phyloP scores from a whole-genome alignment of 1,284 basidiomycete species.

The Austroboletus novae-zelandiae region DNA sequence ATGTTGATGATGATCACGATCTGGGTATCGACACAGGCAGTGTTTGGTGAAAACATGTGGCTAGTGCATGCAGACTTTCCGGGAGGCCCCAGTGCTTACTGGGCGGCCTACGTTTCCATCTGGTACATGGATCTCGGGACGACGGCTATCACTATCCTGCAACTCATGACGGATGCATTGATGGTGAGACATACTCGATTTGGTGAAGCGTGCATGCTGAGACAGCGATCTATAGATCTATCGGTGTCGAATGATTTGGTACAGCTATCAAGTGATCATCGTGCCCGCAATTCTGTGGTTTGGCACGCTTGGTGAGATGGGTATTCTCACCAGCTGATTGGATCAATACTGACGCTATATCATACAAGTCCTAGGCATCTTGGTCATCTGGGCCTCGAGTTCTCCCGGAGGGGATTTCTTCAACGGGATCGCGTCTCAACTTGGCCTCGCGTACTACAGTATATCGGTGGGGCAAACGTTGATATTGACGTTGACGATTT shows the following conservation, averaged over 20 bases:
- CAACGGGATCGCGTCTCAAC: slow-evolving; percentile 10
- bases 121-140: slow-evolving; percentile 27
- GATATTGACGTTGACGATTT: slow-evolving; percentile 22
- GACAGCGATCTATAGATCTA: slow-evolving; percentile 14
- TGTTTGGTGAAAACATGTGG: slow-evolving; percentile 29
- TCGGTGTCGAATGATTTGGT: slow-evolving; percentile 23
- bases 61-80: slow-evolving; percentile 8
- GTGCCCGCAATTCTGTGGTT: slow-evolving; percentile 24
- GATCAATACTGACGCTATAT: background rate
- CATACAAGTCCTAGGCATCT: slow-evolving; percentile 19
- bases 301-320: slow-evolving; percentile 22
- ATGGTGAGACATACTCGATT: slow-evolving; percentile 16
- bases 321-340: background rate
- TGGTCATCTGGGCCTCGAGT: slow-evolving; percentile 16
- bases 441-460: slow-evolving; percentile 27
- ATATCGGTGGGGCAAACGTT: slow-evolving; percentile 22
- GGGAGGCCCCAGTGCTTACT: slow-evolving; percentile 21
- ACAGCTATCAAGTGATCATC: slow-evolving; percentile 12
- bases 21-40: slow-evolving; percentile 22
- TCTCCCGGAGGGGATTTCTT: slow-evolving; percentile 22
- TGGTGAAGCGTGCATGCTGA: background rate
- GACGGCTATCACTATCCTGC: slow-evolving; percentile 18
- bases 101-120: slow-evolving; percentile 5
- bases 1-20: slow-evolving; percentile 25
- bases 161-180: slow-evolving; percentile 28